A percentile compares a stretch with the other conserved stretches of the same genome.
phyloP scores from a whole-genome alignment of 352 stramenopile species.

The Phytophthora pluvialis region DNA sequence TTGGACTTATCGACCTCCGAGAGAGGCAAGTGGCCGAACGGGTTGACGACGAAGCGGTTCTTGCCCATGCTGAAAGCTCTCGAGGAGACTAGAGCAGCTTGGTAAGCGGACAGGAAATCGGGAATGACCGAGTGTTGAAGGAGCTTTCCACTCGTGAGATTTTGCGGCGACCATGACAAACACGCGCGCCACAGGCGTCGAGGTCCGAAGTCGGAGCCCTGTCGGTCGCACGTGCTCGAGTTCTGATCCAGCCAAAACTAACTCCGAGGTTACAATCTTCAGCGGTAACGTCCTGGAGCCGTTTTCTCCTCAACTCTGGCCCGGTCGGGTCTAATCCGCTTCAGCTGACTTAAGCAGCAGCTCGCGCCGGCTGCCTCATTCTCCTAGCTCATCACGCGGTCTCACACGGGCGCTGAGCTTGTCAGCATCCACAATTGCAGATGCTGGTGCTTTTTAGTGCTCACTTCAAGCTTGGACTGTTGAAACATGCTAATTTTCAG shows the following conservation, averaged over 20 bases:
- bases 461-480: no score
- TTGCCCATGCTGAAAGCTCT: conserved; percentile 22
- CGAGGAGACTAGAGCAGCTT: background rate
- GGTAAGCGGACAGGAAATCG: background rate
- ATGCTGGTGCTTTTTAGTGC: no score
- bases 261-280: background rate
- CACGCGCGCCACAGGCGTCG: background rate
- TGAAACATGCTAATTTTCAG: no score
- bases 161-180: conserved; percentile 16
- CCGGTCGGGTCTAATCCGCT: no score
- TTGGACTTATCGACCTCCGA: conserved; percentile 14
- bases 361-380: no score
- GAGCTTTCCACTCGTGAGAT: no score
- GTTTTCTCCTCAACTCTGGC: no score
- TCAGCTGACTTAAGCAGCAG: no score
- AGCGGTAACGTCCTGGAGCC: background rate
- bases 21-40: conserved; percentile 26
- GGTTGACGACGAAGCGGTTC: conserved; percentile 34
- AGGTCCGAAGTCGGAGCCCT: background rate
- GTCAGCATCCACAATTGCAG: no score
- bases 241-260: background rate
- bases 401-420: no score
- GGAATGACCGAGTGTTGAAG: background rate
- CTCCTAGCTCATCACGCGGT: no score
- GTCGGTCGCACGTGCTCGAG: background rate